Evolutionary conservation across 306 rosid species (phyloP).

Genomic region (Prinsepia uniflora): DNA sequence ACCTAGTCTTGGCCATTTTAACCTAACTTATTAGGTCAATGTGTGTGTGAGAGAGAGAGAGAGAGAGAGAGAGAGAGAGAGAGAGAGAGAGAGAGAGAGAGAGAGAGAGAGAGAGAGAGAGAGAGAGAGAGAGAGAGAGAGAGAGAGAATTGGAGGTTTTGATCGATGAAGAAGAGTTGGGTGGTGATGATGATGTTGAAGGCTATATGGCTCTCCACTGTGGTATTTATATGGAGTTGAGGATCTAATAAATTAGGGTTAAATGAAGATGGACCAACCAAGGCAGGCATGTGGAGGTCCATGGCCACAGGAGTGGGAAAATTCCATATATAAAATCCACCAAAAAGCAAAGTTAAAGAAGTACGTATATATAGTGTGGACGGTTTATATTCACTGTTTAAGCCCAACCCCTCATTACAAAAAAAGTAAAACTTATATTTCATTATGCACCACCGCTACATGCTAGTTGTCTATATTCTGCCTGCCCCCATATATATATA

Average conservation of each 20-base stretch:
- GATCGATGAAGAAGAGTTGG: neutral
- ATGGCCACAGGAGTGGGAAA: conserved; percentile 27
- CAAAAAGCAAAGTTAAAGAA: neutral
- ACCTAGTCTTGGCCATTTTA: conserved; percentile 31
- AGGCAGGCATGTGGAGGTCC: conserved; percentile 25
- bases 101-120: no score
- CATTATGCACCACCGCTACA: conserved; percentile 6
- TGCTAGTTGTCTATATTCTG: conserved; percentile 34
- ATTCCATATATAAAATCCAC: conserved; percentile 16
- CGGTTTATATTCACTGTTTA: conserved; percentile 36
- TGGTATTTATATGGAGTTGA: conserved; percentile 18
- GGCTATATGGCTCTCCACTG: neutral
- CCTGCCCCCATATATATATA: no score
- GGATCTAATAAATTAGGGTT: no score
- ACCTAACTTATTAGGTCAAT: neutral
- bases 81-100: conserved; percentile 3
- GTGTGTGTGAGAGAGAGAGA: no score
- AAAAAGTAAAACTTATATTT: neutral
- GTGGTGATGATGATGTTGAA: neutral
- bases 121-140: no score
- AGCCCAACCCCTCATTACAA: conserved; percentile 29
- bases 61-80: no score
- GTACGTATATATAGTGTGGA: conserved; percentile 15
- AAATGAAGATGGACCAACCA: neutral
- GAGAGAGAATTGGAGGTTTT: no score